Evolutionary conservation across 345 rosid species (phyloP), one percentile per base, ranked within the genome.

Genomic region (Fremontodendron californicum): DNA sequence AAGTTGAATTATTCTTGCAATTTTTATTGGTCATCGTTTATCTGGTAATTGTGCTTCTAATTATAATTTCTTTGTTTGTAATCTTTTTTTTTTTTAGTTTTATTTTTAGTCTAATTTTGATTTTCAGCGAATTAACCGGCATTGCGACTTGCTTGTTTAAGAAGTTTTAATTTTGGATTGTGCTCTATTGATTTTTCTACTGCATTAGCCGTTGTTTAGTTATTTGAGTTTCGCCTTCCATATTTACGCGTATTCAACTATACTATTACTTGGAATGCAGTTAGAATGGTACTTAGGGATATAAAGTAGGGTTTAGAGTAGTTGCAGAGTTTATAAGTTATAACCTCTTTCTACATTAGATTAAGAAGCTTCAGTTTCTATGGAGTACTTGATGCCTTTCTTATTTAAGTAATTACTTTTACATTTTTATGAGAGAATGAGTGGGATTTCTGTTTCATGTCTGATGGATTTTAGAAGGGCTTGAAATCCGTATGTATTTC

Each of bases 211-310:
- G n/a, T 25, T 68, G 37, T 68, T 68, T 16, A 42, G 79, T 84
- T 80, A 85, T 93, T 78, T 86, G 90, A 83, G 88, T 93, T 75
- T 40, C 23, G 9, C 49, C 19, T 40, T 66, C 71, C 31, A 37
- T n/a, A 1, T 39, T 19, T n/a, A n/a, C 1, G 2, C 25, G 43
- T 23, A 43, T 64, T 64, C 45, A 64, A 64, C 69, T 35, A 63
- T 31, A 6, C 2, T 15, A 33, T 62, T 62, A 40, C 19, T 27
- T 27, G n/a, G n/a, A 25, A 15, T 45, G 23, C 35, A 45, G 21
- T 68, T 45, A 45, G 55, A 68, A 68, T 68, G 55, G 37, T 16
- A 45, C 37, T 45, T 25, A 45, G n/a, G 54, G 45, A 27, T 29
- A 45, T 13, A 23, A 43, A 45, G 15, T 68, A 25, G 29, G 21